Percentiles rank a stretch among this genome's conserved stretches.
Conservation (phyloP, 2,329 filamentous ascomycete species). For the Calonectria honghensis region DNA sequence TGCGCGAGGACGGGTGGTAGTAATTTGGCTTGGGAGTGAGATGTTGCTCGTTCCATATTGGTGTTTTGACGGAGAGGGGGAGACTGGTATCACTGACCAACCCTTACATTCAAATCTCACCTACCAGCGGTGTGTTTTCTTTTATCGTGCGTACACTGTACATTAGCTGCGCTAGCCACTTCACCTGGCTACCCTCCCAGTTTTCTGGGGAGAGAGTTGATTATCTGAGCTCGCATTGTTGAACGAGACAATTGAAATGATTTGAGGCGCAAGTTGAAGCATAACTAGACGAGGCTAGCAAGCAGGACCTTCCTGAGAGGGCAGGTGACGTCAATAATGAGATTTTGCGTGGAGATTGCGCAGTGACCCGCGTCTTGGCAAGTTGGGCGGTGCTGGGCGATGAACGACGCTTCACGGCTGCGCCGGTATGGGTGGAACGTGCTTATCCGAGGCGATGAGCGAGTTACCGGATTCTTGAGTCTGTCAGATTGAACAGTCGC, state of each 20-base stretch:
- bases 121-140: constrained; percentile 23
- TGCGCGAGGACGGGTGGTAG: constrained; percentile 24
- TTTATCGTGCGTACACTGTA: constrained; percentile 10
- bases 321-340: constrained; percentile 5
- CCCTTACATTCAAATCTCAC: constrained; percentile 31
- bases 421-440: not conserved
- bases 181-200: not conserved
- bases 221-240: not conserved
- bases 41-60: constrained; percentile 6
- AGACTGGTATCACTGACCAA: constrained; percentile 28
- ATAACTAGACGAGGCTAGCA: not conserved
- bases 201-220: constrained; percentile 13
- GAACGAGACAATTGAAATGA: not conserved
- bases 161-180: not conserved
- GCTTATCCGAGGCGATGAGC: not conserved
- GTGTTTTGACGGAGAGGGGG: constrained; percentile 24
- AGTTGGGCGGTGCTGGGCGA: constrained; percentile 1
- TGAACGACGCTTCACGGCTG: not conserved
- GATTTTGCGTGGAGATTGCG: constrained; percentile 23
- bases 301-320: constrained; percentile 5
- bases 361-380: constrained; percentile 15
- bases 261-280: not conserved
- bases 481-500: not conserved
- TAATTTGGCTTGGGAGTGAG: constrained; percentile 18
- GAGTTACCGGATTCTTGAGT: not conserved